A percentile compares a stretch with the other conserved stretches of the same genome.
phyloP scores from a whole-genome alignment of 768 basidiomycete genomes.

The Boletus edulis region DNA sequence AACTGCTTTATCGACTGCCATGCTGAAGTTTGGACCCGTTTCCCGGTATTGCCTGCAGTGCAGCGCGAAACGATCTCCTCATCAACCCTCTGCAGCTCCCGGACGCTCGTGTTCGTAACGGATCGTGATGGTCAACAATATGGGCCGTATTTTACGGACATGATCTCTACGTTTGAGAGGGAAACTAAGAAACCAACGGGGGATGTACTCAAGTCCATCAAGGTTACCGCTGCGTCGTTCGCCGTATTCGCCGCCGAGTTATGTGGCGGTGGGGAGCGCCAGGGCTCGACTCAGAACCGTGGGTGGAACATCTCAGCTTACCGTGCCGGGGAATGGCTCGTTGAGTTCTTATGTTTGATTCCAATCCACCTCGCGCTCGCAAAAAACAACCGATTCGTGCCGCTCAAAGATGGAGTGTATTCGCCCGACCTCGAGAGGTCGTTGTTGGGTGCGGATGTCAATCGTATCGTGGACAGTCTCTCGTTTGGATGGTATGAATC shows the following conservation, averaged over 20 bases:
- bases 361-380: slow-evolving; percentile 64
- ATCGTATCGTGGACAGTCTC: slow-evolving; percentile 51
- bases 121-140: slow-evolving; percentile 36
- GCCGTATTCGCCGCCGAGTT: slow-evolving; percentile 22
- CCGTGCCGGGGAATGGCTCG: slow-evolving; percentile 59
- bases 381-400: slow-evolving; percentile 58
- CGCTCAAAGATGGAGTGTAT: slow-evolving; percentile 55
- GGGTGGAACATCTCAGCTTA: slow-evolving; percentile 38
- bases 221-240: slow-evolving; percentile 33
- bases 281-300: background rate
- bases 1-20: slow-evolving; percentile 56
- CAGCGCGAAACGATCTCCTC: slow-evolving; percentile 42
- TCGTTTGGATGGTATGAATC: slow-evolving; percentile 67
- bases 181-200: slow-evolving; percentile 52
- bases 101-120: slow-evolving; percentile 44
- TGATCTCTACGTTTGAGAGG: slow-evolving; percentile 48
- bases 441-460: slow-evolving; percentile 58
- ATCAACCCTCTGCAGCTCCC: slow-evolving; percentile 31
- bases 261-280: background rate
- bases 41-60: slow-evolving; percentile 56
- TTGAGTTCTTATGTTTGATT: slow-evolving; percentile 57
- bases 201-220: slow-evolving; percentile 39
- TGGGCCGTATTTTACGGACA: slow-evolving; percentile 40
- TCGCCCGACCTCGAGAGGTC: slow-evolving; percentile 49
- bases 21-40: slow-evolving; percentile 57